A percentile compares a stretch with the other conserved stretches of the same genome.
phyloP scores from a whole-genome alignment of 2,329 filamentous ascomycete species.

The Colletotrichum sidae region DNA sequence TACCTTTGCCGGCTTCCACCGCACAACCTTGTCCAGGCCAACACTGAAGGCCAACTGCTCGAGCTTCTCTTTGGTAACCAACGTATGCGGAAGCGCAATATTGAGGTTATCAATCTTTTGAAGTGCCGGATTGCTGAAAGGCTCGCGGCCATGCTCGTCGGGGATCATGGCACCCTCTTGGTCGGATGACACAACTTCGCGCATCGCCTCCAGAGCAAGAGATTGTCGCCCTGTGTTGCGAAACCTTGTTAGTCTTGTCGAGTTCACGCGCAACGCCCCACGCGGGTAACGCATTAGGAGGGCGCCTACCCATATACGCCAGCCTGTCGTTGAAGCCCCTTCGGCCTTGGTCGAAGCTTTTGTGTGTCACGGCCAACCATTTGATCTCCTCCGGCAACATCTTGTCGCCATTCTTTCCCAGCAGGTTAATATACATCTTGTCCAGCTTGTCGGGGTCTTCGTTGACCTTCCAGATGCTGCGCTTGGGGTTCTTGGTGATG shows the following conservation, averaged over 20 bases:
- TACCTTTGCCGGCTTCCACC: constrained; percentile 91
- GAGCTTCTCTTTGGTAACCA: constrained; percentile 75
- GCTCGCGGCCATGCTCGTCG: constrained; percentile 68
- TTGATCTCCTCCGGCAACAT: constrained; percentile 91
- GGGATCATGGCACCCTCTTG: constrained; percentile 44
- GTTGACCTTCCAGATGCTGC: constrained; percentile 76
- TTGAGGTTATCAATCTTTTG: constrained; percentile 80
- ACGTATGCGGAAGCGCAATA: constrained; percentile 66
- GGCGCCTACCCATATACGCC: constrained; percentile 82
- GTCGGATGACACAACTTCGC: constrained; percentile 65
- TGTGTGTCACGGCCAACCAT: constrained; percentile 97
- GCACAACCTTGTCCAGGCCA: constrained; percentile 78
- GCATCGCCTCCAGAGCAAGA: constrained; percentile 42
- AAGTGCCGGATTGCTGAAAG: constrained; percentile 78
- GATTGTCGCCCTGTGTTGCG: constrained; percentile 43
- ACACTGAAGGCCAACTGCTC: constrained; percentile 75
- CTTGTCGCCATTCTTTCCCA: constrained; percentile 78
- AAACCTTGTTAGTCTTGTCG: constrained; percentile 22
- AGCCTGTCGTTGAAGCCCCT: constrained; percentile 95
- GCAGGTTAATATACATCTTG: constrained; percentile 78
- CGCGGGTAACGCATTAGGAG: not conserved
- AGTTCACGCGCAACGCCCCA: too few relatives aligned
- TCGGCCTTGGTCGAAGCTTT: constrained; percentile 96
- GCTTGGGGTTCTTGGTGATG: constrained; percentile 64
- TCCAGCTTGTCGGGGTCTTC: constrained; percentile 79